A percentile compares a stretch with the other conserved stretches of the same genome.
Evolutionary conservation across 2,329 filamentous ascomycete genomes (phyloP).

Genomic region (Calycina herbarum): DNA sequence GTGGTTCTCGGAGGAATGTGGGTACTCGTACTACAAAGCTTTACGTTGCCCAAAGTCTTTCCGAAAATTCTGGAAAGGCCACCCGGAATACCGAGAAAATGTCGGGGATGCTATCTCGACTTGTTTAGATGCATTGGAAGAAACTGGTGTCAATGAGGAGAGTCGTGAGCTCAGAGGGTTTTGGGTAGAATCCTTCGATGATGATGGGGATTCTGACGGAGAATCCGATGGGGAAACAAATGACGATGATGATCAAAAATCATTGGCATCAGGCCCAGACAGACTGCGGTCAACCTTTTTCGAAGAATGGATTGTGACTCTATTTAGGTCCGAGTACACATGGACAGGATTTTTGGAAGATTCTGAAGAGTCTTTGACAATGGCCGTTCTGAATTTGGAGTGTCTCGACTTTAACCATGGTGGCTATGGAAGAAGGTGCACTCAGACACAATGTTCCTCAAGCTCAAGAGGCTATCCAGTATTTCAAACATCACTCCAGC

Average conservation of each 20-base stretch:
- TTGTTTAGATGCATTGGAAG: conserved; percentile 19
- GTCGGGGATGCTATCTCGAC: conserved; percentile 20
- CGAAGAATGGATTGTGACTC: conserved; percentile 13
- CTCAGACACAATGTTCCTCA: neutral
- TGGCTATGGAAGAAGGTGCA: conserved; percentile 13
- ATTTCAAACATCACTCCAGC: neutral
- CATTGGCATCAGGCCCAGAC: neutral
- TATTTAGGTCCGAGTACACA: conserved; percentile 15
- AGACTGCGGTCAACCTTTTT: neutral
- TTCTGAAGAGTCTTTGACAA: conserved; percentile 18
- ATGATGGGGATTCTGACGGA: conserved; percentile 17
- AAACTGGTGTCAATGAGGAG: conserved; percentile 19
- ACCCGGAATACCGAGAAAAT: conserved; percentile 11
- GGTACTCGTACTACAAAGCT: conserved; percentile 11
- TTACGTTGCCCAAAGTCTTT: conserved; percentile 12
- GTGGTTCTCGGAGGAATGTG: conserved; percentile 13
- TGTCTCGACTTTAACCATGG: conserved; percentile 20
- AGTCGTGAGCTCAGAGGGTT: conserved; percentile 20
- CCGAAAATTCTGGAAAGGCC: conserved; percentile 17
- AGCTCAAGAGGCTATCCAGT: neutral
- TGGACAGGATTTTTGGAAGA: conserved; percentile 21
- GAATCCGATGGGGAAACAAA: conserved; percentile 18
- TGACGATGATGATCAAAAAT: neutral
- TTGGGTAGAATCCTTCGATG: conserved; percentile 22
- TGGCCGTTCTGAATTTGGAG: conserved; percentile 16